Percentiles rank a stretch among this genome's conserved stretches.
phyloP scores from a whole-genome alignment of 2,329 filamentous ascomycete species.

The Orbilia oligospora region DNA sequence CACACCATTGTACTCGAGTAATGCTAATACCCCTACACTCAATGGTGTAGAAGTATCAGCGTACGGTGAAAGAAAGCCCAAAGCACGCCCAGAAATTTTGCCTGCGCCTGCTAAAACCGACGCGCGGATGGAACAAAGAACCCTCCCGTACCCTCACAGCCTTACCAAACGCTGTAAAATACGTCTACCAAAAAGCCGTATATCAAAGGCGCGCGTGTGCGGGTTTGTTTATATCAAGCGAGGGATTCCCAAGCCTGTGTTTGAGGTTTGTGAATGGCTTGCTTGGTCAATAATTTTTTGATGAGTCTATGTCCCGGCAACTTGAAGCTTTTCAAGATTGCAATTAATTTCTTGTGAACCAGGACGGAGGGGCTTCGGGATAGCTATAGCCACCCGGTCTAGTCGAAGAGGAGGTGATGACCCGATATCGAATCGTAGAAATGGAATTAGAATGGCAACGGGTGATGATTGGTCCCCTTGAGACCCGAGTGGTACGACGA shows the following conservation, averaged over 20 bases:
- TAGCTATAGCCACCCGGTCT: constrained; percentile 7
- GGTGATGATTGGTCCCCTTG: constrained; percentile 19
- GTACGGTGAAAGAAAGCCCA: constrained; percentile 61
- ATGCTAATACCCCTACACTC: constrained; percentile 40
- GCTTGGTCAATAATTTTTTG: not conserved
- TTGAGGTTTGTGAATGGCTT: not conserved
- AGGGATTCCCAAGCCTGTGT: not conserved
- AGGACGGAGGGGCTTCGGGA: constrained; percentile 26
- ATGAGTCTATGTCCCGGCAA: constrained; percentile 1
- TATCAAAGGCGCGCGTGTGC: constrained; percentile 34
- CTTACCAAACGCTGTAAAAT: constrained; percentile 26
- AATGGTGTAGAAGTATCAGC: constrained; percentile 23
- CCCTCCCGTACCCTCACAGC: constrained; percentile 21
- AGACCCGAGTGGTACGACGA: constrained; percentile 4
- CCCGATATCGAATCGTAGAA: constrained; percentile 6
- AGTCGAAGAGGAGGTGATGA: constrained; percentile 22
- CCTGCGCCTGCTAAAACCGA: constrained; percentile 58
- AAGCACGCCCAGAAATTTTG: constrained; percentile 64
- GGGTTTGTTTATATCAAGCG: constrained; percentile 51
- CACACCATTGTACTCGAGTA: constrained; percentile 40
- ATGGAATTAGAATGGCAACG: constrained; percentile 7
- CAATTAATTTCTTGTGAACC: not conserved
- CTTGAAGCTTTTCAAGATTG: not conserved
- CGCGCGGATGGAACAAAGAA: constrained; percentile 26
- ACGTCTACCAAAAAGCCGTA: not conserved